Conservation (phyloP, 2,329 filamentous ascomycete genomes). For the Rugonectria rugulosa region DNA sequence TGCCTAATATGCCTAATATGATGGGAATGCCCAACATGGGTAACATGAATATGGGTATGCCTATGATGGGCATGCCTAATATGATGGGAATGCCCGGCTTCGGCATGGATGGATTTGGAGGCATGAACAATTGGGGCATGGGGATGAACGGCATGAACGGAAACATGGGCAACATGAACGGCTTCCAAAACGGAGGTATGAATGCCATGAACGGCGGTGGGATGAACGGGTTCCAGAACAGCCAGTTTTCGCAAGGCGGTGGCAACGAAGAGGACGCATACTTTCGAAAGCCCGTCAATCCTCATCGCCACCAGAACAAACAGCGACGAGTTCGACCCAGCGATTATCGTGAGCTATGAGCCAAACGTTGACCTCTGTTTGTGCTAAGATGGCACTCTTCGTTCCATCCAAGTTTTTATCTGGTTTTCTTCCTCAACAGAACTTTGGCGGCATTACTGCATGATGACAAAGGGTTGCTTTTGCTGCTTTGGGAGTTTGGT, state of each 20-base stretch:
- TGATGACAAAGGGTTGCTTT: too few relatives aligned
- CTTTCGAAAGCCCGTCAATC: constrained; percentile 95
- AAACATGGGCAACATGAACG: constrained; percentile 3
- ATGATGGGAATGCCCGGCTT: constrained; percentile 46
- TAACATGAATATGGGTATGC: constrained; percentile 43
- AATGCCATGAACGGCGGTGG: constrained; percentile 40
- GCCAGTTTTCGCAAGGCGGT: constrained; percentile 59
- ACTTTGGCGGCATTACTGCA: too few relatives aligned
- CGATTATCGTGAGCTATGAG: constrained; percentile 85
- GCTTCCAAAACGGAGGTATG: constrained; percentile 29
- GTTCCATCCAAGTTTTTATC: neutral
- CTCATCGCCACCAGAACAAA: constrained; percentile 85
- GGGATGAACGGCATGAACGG: constrained; percentile 35
- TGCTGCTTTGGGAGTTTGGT: too few relatives aligned
- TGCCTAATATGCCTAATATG: constrained; percentile 45
- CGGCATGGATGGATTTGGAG: constrained; percentile 41
- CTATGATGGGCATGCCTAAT: constrained; percentile 42
- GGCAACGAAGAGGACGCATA: constrained; percentile 86
- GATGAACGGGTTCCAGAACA: constrained; percentile 50
- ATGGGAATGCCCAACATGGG: constrained; percentile 44
- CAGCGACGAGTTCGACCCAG: constrained; percentile 82
- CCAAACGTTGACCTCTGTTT: constrained; percentile 1
- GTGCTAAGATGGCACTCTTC: too few relatives aligned
- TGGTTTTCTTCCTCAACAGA: constrained; percentile 4
- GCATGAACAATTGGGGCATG: constrained; percentile 40